phyloP scores from a whole-genome alignment of 768 basidiomycete species.

The Xerocomus spinulosus region DNA sequence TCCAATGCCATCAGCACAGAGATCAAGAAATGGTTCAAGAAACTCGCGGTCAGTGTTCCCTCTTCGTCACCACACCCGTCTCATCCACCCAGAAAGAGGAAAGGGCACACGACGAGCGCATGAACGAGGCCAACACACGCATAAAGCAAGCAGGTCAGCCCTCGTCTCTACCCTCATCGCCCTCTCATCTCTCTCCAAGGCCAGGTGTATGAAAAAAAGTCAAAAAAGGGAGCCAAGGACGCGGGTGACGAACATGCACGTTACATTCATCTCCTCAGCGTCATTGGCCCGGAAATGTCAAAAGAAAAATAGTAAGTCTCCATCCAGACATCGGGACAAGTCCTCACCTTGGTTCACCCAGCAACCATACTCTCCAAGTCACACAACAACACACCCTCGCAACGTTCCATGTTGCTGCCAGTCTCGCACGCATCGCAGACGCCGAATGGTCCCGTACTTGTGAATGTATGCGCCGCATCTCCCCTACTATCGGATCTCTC shows the following conservation, averaged over 20 bases:
- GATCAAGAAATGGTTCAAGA: conserved; percentile 86
- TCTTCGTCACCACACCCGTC: not conserved
- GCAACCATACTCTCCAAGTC: conserved; percentile 62
- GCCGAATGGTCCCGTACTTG: conserved; percentile 72
- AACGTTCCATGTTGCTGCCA: conserved; percentile 59
- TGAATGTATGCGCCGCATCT: conserved; percentile 64
- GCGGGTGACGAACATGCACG: conserved; percentile 70
- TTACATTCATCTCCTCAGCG: conserved; percentile 69
- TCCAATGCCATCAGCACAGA: conserved; percentile 60
- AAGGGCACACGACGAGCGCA: conserved; percentile 67
- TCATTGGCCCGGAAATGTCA: conserved; percentile 71
- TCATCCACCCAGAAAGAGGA: conserved; percentile 65
- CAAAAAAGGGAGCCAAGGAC: conserved; percentile 66
- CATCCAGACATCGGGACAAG: not conserved
- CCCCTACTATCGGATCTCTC: conserved; percentile 63
- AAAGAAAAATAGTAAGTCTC: conserved; percentile 70
- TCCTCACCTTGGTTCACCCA: conserved; percentile 23
- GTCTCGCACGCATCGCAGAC: conserved; percentile 68
- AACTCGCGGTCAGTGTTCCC: conserved; percentile 53
- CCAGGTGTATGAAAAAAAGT: conserved; percentile 72
- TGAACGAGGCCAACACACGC: conserved; percentile 60
- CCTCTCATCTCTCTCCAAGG: conserved; percentile 37
- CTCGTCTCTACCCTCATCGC: not conserved
- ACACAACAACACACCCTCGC: conserved; percentile 57
- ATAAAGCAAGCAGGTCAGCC: conserved; percentile 70